Base-by-base conservation (phyloP, 352 stramenopile genomes). In the Globisporangium spinosum region DNA sequence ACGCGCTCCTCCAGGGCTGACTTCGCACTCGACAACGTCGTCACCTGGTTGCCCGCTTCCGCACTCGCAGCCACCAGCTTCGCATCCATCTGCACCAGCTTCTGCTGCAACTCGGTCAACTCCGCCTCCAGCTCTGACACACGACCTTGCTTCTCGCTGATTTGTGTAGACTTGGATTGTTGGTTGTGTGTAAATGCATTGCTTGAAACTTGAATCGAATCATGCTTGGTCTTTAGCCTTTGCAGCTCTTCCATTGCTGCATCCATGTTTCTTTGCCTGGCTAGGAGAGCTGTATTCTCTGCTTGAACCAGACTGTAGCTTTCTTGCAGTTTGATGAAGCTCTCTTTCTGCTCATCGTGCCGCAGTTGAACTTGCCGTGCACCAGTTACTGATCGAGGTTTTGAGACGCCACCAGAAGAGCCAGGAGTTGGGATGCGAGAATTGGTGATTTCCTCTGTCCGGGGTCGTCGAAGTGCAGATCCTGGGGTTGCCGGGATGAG, bases 31-130 rank as follows among this genome's bases (percentile, higher is more conserved):
- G 53, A 29, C 25, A 77, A 57, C 40, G 51, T 62, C 57, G 34
- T 70, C 55, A 74, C 47, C 38, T 72, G 68, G 51, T 77, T 68
- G 2, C 63, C 65, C 5, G 65, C 62, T 9, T 66, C 56, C 13
- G 68, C 71, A 23, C 20, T 72, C 51, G 71, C 67, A 17, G 62
- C 47, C 67, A 56, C 65, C 65, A 80, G 23, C 58, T 62, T 53
- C 29, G 67, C 27, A 38, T 68, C 65, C 7, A 58, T 35, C 25
- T 69, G 23, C 23, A 62, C 27, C 60, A 71, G 34, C 51, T 70
- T 43, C 62, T 69, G 29, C n/a, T 57, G 68, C 47, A 67, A 17
- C 12, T 3, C 38, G 12, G 22, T 43, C 43, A 74, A 12, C 34
- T 62, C 15, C 60, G 34, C 67, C 68, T 73, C 68, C 22, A 73